Evolutionary conservation across 1,284 basidiomycete species (phyloP).

Genomic region (Cutaneotrichosporon sp.): DNA sequence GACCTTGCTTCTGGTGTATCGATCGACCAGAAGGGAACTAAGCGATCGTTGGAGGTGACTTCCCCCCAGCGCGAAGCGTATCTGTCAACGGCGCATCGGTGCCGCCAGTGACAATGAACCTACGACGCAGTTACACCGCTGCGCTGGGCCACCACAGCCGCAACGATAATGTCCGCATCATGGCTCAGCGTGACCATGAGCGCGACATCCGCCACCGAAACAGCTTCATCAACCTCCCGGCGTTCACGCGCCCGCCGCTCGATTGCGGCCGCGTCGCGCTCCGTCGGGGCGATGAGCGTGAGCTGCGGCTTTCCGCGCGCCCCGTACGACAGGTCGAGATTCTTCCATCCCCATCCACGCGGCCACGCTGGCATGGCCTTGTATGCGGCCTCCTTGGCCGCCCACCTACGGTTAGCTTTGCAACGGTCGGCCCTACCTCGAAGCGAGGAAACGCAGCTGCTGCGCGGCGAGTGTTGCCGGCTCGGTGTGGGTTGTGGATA

Average conservation of each 20-base stretch:
- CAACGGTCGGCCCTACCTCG: constrained; percentile 5
- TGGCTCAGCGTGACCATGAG: not conserved
- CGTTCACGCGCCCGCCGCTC: not conserved
- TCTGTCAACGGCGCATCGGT: too few relatives aligned
- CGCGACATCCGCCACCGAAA: not conserved
- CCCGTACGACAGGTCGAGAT: constrained; percentile 51
- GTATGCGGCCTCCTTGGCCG: constrained; percentile 83
- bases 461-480: not conserved
- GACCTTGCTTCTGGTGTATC: too few relatives aligned
- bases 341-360: constrained; percentile 65
- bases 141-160: not conserved
- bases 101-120: too few relatives aligned
- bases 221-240: not conserved
- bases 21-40: too few relatives aligned
- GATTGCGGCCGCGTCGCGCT: not conserved
- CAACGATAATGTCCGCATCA: not conserved
- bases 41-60: too few relatives aligned
- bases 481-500: constrained; percentile 8
- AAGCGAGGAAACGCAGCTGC: constrained; percentile 9
- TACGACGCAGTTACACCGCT: too few relatives aligned
- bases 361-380: constrained; percentile 70
- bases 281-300: constrained; percentile 4
- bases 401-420: constrained; percentile 57
- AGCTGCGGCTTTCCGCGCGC: constrained; percentile 25
- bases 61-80: too few relatives aligned